These are phyloP conservation scores for Raffaelea albimanens DNA, from an alignment of 2,329 filamentous ascomycete species.

Conservation along the genomic window DNA sequence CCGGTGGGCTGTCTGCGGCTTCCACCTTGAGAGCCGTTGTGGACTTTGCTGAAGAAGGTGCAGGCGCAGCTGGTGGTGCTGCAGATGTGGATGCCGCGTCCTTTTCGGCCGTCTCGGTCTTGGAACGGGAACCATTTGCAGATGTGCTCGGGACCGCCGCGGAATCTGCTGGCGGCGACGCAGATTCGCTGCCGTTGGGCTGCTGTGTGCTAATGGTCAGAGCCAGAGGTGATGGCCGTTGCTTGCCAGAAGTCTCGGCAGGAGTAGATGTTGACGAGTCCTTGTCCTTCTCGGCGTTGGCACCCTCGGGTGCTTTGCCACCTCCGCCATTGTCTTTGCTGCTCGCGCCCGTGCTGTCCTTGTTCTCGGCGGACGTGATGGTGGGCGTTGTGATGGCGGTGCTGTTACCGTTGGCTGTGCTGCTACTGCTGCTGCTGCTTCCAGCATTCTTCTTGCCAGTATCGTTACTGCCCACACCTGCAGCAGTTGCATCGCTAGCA, in stretches of 20 bases:
- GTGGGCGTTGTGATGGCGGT: neutral
- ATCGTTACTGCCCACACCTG: neutral
- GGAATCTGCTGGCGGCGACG: neutral
- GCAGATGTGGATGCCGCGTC: slow-evolving; percentile 18
- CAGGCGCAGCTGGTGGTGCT: neutral
- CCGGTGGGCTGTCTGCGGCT: slow-evolving; percentile 13
- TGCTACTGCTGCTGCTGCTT: neutral
- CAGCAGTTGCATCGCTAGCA: neutral
- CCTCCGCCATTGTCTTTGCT: neutral
- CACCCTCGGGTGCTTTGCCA: neutral
- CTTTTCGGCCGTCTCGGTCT: slow-evolving; percentile 41
- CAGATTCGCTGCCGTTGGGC: neutral
- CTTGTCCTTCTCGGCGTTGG: neutral
- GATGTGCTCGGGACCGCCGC: slow-evolving; percentile 9
- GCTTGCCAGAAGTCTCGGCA: slow-evolving; percentile 42
- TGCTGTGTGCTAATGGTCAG: neutral
- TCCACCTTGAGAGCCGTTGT: slow-evolving; percentile 20
- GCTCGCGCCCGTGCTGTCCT: neutral
- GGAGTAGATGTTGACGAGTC: neutral
- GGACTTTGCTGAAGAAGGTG: slow-evolving; percentile 21
- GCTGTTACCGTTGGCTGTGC: neutral
- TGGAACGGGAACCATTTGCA: slow-evolving; percentile 21
- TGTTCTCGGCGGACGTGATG: too few relatives aligned
- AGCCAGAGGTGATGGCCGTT: slow-evolving; percentile 42
- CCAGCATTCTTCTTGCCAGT: neutral